Evolutionary conservation across 2,329 filamentous ascomycete species (phyloP).

Genomic region (Exophiala dermatitidis): DNA sequence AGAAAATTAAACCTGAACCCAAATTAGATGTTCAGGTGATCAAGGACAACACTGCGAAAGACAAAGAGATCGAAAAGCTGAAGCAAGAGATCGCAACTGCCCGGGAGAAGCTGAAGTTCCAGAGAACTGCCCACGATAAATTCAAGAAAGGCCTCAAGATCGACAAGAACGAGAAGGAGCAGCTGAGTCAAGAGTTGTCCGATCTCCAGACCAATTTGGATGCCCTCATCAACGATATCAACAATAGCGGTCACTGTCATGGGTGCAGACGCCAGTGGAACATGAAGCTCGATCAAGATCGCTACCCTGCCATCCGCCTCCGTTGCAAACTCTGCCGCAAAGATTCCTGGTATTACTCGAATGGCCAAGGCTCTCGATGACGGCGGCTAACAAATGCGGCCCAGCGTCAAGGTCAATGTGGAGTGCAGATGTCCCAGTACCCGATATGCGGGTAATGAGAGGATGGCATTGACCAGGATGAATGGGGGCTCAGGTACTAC

Average conservation of each 20-base stretch:
- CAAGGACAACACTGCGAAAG: background rate
- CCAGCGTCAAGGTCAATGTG: too few relatives aligned
- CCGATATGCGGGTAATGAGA: too few relatives aligned
- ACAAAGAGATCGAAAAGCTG: background rate
- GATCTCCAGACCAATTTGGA: conserved; percentile 2
- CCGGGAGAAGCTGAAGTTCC: background rate
- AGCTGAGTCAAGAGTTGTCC: background rate
- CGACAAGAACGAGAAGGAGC: background rate
- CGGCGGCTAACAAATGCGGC: too few relatives aligned
- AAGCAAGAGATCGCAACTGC: background rate
- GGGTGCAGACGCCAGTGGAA: conserved; percentile 2
- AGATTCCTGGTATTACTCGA: background rate
- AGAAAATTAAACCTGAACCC: background rate
- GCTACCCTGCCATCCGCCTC: background rate
- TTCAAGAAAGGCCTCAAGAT: conserved; percentile 3
- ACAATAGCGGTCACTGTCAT: background rate
- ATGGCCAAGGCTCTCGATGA: background rate
- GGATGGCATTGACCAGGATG: too few relatives aligned
- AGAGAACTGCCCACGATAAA: conserved; percentile 2
- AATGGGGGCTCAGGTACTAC: too few relatives aligned
- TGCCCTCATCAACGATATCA: conserved; percentile 1
- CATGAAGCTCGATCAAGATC: background rate
- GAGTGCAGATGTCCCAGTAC: too few relatives aligned
- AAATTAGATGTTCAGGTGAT: background rate
- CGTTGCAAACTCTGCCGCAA: conserved; percentile 1